phyloP scores from a whole-genome alignment of 768 basidiomycete species.

The Pisolithus orientalis region DNA sequence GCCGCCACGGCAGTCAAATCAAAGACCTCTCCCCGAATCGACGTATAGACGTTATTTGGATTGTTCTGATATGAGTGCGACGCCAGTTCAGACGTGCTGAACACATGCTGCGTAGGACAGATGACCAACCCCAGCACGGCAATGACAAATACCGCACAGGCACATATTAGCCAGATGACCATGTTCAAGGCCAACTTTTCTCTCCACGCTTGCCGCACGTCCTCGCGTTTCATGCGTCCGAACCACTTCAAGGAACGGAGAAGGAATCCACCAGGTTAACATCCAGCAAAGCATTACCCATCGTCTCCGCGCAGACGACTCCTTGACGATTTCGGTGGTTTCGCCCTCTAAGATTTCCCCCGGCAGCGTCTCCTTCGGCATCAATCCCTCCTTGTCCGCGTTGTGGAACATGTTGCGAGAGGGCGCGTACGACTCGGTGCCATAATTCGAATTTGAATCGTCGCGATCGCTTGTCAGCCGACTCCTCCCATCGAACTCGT shows the following conservation, averaged over 20 bases:
- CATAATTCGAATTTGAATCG: slow-evolving; percentile 74
- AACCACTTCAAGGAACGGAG: slow-evolving; percentile 54
- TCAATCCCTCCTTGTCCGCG: slow-evolving; percentile 62
- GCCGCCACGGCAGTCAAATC: slow-evolving; percentile 66
- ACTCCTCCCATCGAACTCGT: slow-evolving; percentile 78
- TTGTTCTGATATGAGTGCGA: slow-evolving; percentile 56
- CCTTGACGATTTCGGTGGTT: slow-evolving; percentile 81
- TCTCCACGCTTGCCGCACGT: slow-evolving; percentile 94
- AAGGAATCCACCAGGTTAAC: slow-evolving; percentile 90
- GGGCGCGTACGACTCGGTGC: slow-evolving; percentile 90
- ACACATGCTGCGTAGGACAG: slow-evolving; percentile 93
- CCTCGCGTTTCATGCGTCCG: slow-evolving; percentile 91
- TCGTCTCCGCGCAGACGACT: slow-evolving; percentile 68
- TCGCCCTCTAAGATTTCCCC: slow-evolving; percentile 86
- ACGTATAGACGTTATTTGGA: slow-evolving; percentile 72
- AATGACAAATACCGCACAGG: slow-evolving; percentile 87
- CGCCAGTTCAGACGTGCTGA: slow-evolving; percentile 68
- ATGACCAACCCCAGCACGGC: slow-evolving; percentile 82
- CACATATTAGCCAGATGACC: slow-evolving; percentile 93
- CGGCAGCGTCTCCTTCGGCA: slow-evolving; percentile 78
- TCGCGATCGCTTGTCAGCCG: slow-evolving; percentile 73
- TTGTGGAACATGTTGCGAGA: slow-evolving; percentile 94
- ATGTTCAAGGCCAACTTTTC: slow-evolving; percentile 95
- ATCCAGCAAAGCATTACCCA: slow-evolving; percentile 90
- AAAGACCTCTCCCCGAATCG: slow-evolving; percentile 93